Base-by-base conservation (phyloP, 352 stramenopile species). In the Pythium guiyangense region DNA sequence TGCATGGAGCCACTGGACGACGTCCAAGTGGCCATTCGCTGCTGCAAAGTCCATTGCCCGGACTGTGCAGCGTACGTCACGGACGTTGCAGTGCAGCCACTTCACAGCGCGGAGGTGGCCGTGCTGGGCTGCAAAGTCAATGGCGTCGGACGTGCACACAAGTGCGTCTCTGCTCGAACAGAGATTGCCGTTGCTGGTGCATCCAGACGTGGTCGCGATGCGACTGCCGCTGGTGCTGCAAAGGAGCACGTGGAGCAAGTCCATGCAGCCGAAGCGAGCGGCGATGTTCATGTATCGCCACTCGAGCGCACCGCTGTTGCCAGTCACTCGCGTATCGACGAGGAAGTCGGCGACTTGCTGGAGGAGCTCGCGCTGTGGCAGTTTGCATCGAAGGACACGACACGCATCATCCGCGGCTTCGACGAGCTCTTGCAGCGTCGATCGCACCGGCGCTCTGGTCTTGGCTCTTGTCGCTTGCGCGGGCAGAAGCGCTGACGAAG, bases 261-360 rank as follows among this genome's bases (percentile, higher is more conserved):
- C 15, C 22, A 57, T 1, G 22, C 40, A 31, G 2, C 52, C 52
- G 26, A 47, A 57, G 40, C 52, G 52, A 37, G 52, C 52, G 2
- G 52, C 52, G 14, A 57, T 39, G 15, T 43, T 34, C 52, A 57
- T 57, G 8, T 31, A 49, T 9, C 8, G 18, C 52, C 52, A 57
- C 40, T 57, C 52, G 25, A 57, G 53, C 20, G 42, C 42, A 5
- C 42, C 42, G 42, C 22, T 22, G 22, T 22, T 22, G 22, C 22
- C 22, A 22, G 22, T 22, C 22, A 22, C 22, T 22, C n/a, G 18
- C 6, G 42, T 20, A 11, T 47, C 42, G 42, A 47, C 42, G 42
- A 47, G 42, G 17, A 47, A 47, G 42, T 47, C 42, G 5, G 42
- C 42, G 18, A 47, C n/a, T 4, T 26, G 42, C 17, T 47, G 42